Conservation (phyloP, 1,284 basidiomycete species). For the Malassezia furfur region DNA sequence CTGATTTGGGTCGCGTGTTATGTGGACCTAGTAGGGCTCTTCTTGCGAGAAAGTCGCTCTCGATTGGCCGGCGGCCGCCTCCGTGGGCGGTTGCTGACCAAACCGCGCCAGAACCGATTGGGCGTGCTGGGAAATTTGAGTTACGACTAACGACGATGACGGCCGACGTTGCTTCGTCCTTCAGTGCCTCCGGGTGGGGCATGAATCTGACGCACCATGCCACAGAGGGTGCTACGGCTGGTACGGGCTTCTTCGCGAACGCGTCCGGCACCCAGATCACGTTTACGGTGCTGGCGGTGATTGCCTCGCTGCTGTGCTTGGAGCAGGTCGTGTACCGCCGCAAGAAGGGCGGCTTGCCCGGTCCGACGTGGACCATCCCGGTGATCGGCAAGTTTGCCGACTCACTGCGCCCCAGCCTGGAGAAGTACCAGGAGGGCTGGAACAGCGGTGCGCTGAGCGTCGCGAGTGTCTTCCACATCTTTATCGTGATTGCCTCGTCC, state of each 20-base stretch:
- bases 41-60: background rate
- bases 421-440: slow-evolving; percentile 47
- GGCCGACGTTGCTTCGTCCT: background rate
- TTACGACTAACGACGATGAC: slow-evolving; percentile 1
- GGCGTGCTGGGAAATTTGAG: background rate
- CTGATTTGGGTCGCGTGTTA: background rate
- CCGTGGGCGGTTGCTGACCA: background rate
- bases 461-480: slow-evolving; percentile 45
- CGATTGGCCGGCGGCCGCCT: background rate
- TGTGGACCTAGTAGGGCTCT: background rate
- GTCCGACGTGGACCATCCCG: slow-evolving; percentile 45
- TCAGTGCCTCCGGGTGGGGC: background rate
- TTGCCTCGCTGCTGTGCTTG: slow-evolving; percentile 24
- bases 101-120: background rate
- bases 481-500: slow-evolving; percentile 47
- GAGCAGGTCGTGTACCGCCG: slow-evolving; percentile 20
- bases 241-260: background rate
- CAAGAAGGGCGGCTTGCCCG: slow-evolving; percentile 39
- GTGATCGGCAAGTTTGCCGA: slow-evolving; percentile 47
- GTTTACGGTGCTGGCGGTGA: slow-evolving; percentile 27
- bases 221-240: background rate
- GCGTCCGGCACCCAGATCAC: slow-evolving; percentile 15
- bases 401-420: slow-evolving; percentile 41
- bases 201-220: background rate
- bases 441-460: slow-evolving; percentile 46